Percentiles rank a stretch among this genome's conserved stretches.
Evolutionary conservation across 805 yeast genomes (phyloP).

Genomic region (Saturnispora serradocipensis): DNA sequence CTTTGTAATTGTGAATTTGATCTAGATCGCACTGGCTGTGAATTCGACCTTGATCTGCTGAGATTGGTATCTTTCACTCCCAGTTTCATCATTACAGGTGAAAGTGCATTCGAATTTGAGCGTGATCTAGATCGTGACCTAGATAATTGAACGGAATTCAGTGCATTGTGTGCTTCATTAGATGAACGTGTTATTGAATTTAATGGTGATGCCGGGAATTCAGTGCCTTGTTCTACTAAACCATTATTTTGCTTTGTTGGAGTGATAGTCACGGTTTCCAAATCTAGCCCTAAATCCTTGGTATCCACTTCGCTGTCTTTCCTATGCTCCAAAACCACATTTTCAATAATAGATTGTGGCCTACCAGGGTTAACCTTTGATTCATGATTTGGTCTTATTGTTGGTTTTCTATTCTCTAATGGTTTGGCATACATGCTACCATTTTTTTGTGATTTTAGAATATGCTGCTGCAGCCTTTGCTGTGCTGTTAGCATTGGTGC

Average conservation of each 20-base stretch:
- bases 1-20: constrained; percentile 18
- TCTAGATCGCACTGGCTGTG: constrained; percentile 11
- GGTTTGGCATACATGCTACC: constrained; percentile 26
- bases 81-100: constrained; percentile 7
- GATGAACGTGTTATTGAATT: constrained; percentile 23
- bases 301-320: neutral
- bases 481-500: constrained; percentile 24
- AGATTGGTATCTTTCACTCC: constrained; percentile 12
- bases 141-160: constrained; percentile 10
- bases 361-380: constrained; percentile 4
- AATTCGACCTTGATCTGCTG: constrained; percentile 17
- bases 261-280: neutral
- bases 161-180: constrained; percentile 14
- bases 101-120: constrained; percentile 13
- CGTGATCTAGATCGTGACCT: constrained; percentile 26
- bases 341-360: constrained; percentile 13
- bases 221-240: neutral
- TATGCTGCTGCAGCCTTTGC: constrained; percentile 30
- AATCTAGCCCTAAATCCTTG: neutral
- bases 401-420: constrained; percentile 19
- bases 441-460: constrained; percentile 23
- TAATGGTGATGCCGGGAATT: constrained; percentile 24
- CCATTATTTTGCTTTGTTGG: neutral
- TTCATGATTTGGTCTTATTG: constrained; percentile 1
- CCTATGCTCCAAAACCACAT: constrained; percentile 11